Evolutionary conservation across 176 grass and related monocot genomes (phyloP).

Genomic region (Poa pratensis): DNA sequence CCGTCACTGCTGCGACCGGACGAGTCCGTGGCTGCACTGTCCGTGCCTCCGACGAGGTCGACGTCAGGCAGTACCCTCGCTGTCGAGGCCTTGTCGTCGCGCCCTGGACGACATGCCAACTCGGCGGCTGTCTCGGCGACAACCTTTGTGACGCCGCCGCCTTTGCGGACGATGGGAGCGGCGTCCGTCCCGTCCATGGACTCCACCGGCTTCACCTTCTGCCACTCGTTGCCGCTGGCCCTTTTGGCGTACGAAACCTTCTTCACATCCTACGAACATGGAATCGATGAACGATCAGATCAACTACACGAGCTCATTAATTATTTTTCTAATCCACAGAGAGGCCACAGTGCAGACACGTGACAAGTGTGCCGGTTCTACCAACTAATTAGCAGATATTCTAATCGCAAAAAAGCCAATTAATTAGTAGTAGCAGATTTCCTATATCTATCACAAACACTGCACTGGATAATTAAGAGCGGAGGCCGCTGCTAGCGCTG

Average conservation of each 20-base stretch:
- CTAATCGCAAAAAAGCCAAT: no score
- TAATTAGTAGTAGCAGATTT: neutral
- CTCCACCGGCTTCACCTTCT: constrained; percentile 74
- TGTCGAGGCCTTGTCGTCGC: constrained; percentile 41
- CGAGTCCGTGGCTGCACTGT: neutral
- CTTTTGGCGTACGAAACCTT: constrained; percentile 47
- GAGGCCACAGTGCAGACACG: neutral
- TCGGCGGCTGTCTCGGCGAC: constrained; percentile 29
- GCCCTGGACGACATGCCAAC: constrained; percentile 29
- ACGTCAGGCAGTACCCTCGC: constrained; percentile 36
- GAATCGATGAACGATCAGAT: constrained; percentile 10
- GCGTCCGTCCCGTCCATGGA: constrained; percentile 35
- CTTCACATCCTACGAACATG: constrained; percentile 42
- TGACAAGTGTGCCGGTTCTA: neutral
- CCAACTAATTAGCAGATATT: neutral
- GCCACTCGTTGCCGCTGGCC: constrained; percentile 45
- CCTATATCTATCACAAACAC: neutral
- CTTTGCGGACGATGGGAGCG: neutral
- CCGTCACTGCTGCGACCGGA: constrained; percentile 29
- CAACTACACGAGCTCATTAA: neutral
- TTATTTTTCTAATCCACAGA: neutral
- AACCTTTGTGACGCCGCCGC: neutral
- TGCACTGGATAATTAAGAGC: neutral
- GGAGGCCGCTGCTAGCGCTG: neutral
- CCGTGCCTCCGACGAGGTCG: constrained; percentile 32